phyloP scores from a whole-genome alignment of 2,329 filamentous ascomycete species.

The Lecanoromycetidae sp. region DNA sequence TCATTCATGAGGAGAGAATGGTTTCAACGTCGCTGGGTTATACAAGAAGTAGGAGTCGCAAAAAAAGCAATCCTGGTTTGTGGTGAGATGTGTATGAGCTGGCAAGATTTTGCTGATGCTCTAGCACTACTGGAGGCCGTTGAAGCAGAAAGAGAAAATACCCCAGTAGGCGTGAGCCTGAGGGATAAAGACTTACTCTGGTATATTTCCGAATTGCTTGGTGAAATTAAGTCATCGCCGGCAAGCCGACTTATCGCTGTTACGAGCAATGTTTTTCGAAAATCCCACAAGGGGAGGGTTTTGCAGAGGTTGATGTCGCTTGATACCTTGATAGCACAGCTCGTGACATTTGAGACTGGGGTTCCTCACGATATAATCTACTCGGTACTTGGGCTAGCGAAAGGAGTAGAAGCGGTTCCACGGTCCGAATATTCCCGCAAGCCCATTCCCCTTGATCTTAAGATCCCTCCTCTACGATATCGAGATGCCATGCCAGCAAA shows the following conservation, averaged over 20 bases:
- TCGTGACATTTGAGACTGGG: constrained; percentile 25
- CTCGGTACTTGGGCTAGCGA: constrained; percentile 26
- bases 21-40: constrained; percentile 33
- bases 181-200: constrained; percentile 20
- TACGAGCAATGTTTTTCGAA: constrained; percentile 26
- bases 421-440: neutral
- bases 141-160: constrained; percentile 26
- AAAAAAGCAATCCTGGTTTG: constrained; percentile 27
- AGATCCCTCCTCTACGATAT: too few species aligned
- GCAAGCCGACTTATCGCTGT: constrained; percentile 29
- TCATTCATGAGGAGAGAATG: constrained; percentile 30
- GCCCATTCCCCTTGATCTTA: too few species aligned
- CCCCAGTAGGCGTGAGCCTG: constrained; percentile 29
- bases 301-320: constrained; percentile 22
- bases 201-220: constrained; percentile 26
- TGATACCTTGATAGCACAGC: constrained; percentile 26
- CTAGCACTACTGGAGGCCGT: constrained; percentile 31
- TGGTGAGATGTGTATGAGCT: constrained; percentile 26
- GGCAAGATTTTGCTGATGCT: constrained; percentile 29
- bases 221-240: constrained; percentile 26
- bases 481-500: too few species aligned
- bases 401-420: neutral
- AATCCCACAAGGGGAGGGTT: constrained; percentile 2
- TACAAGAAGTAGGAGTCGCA: constrained; percentile 33
- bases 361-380: constrained; percentile 27